A percentile compares a stretch with the other conserved stretches of the same genome.
These are phyloP conservation scores for Lodderomyces metapsilosis DNA, from an alignment of 1,139 yeast species.

Conservation along the genomic window DNA sequence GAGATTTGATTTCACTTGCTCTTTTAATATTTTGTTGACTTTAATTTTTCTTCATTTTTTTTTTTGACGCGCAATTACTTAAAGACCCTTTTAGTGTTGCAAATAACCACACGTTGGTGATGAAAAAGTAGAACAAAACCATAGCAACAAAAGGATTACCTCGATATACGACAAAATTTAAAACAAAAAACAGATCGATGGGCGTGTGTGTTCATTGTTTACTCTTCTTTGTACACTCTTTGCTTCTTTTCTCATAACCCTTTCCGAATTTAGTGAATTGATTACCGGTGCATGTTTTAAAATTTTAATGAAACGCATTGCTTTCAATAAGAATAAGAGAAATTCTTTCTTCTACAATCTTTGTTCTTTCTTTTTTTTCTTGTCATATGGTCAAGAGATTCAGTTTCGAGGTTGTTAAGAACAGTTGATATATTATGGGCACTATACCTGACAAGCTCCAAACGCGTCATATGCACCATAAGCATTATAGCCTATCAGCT, in stretches of 20 bases:
- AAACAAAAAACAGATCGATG: neutral
- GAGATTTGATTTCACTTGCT: neutral
- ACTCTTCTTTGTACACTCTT: neutral
- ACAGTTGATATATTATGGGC: neutral
- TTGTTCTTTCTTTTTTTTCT: neutral
- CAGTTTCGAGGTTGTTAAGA: neutral
- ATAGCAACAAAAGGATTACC: neutral
- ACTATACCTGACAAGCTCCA: neutral
- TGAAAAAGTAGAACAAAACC: neutral
- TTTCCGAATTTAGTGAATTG: neutral
- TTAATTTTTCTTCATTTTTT: neutral
- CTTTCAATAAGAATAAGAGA: neutral
- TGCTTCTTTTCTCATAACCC: neutral
- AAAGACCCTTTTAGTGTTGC: neutral
- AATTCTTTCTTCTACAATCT: neutral
- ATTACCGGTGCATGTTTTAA: neutral
- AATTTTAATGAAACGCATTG: neutral
- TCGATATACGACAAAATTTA: neutral
- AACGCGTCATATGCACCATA: slow-evolving; percentile 1
- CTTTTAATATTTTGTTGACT: too few species aligned
- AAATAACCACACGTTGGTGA: too few species aligned
- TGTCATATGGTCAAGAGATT: neutral
- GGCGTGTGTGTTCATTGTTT: neutral
- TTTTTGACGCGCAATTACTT: slow-evolving; percentile 2
- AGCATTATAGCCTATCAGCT: neutral